Conservation (phyloP, 768 basidiomycete genomes). For the Macrolepiota fuliginosa region DNA sequence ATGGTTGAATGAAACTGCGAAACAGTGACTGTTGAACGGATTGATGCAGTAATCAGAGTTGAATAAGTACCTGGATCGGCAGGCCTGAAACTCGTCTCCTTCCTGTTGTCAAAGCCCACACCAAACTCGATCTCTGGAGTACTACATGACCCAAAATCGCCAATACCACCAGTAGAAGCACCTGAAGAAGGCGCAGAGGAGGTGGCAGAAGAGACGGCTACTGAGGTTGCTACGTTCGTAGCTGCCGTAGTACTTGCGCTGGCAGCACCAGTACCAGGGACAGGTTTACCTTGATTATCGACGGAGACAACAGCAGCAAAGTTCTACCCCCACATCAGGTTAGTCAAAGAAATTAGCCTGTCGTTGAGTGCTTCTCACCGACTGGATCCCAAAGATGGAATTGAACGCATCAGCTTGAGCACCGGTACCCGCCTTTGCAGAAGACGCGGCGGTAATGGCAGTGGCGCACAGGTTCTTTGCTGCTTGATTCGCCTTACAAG, state of each 20-base stretch:
- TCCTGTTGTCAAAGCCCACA: conserved; percentile 50
- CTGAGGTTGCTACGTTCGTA: conserved; percentile 17
- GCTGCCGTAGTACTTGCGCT: conserved; percentile 2
- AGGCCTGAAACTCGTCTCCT: conserved; percentile 55
- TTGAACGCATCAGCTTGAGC: conserved; percentile 57
- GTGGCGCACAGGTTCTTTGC: conserved; percentile 47
- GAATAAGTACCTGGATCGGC: conserved; percentile 36
- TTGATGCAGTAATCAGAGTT: neutral
- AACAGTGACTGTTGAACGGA: neutral
- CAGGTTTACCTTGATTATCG: conserved; percentile 35
- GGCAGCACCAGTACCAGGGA: conserved; percentile 25
- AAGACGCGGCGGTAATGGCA: conserved; percentile 38
- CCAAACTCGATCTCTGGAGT: conserved; percentile 56
- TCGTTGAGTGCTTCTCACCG: conserved; percentile 24
- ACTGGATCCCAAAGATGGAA: conserved; percentile 36
- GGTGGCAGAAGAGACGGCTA: conserved; percentile 15
- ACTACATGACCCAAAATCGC: conserved; percentile 50
- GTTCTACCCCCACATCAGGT: conserved; percentile 21
- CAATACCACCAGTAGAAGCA: conserved; percentile 25
- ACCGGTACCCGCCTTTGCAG: conserved; percentile 41
- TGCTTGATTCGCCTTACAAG: conserved; percentile 52
- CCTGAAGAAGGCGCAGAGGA: conserved; percentile 19
- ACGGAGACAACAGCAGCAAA: conserved; percentile 36
- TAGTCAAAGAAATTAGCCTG: conserved; percentile 7
- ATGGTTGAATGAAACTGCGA: conserved; percentile 46